phyloP scores from a whole-genome alignment of 1,284 basidiomycete species.

The Papiliotrema laurentii region DNA sequence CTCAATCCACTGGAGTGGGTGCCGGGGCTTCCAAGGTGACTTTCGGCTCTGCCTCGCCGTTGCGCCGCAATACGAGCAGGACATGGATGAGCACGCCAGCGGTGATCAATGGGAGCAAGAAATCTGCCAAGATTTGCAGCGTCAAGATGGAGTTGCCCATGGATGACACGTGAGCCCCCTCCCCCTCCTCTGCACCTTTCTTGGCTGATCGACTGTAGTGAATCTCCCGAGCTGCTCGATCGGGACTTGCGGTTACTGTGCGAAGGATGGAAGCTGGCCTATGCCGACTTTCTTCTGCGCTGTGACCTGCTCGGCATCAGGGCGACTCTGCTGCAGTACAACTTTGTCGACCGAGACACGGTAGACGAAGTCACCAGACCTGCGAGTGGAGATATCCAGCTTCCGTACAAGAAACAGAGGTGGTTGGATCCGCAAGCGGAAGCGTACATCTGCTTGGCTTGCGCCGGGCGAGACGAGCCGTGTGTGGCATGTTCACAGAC shows the following conservation, averaged over 20 bases:
- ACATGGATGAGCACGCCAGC: neutral
- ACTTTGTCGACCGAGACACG: constrained; percentile 21
- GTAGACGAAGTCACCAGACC: neutral
- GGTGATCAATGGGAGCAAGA: constrained; percentile 7
- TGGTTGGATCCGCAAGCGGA: neutral
- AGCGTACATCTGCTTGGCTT: constrained; percentile 17
- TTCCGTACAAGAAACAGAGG: neutral
- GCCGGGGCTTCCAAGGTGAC: neutral
- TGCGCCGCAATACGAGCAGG: constrained; percentile 1
- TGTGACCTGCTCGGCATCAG: constrained; percentile 66
- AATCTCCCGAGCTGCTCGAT: constrained; percentile 27
- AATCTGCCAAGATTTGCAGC: neutral
- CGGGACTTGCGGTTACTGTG: constrained; percentile 21
- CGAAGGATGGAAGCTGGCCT: constrained; percentile 51
- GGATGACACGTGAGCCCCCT: constrained; percentile 22
- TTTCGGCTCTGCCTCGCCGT: constrained; percentile 1
- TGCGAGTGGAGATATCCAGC: constrained; percentile 4
- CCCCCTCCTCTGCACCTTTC: neutral
- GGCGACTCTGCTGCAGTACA: constrained; percentile 61
- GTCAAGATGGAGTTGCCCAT: constrained; percentile 22
- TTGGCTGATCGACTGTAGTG: constrained; percentile 13
- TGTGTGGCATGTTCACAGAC: constrained; percentile 56
- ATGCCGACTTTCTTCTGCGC: constrained; percentile 67
- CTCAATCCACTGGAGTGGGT: neutral
- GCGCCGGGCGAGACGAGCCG: constrained; percentile 13